A percentile compares a stretch with the other conserved stretches of the same genome.
These are phyloP conservation scores for Volvox reticuliferus DNA, from an alignment of 139 green algal genomes.

Conservation along the genomic window DNA sequence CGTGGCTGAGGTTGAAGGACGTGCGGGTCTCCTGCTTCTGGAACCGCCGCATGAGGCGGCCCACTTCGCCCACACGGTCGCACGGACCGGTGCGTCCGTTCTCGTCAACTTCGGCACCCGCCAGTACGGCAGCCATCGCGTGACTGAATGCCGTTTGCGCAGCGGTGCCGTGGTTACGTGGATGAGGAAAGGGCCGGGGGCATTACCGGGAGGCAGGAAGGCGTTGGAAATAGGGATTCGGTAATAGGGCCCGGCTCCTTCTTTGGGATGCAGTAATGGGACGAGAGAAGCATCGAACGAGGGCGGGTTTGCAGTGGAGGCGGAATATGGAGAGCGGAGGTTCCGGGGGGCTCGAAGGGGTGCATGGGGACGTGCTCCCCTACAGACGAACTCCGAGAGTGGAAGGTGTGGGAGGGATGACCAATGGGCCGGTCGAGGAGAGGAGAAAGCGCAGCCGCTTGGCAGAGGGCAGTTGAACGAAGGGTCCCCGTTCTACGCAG, in stretches of 20 bases:
- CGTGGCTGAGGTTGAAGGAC: constrained; percentile 50
- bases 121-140: constrained; percentile 11
- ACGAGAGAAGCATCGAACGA: too few relatives aligned
- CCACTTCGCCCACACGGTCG: constrained; percentile 53
- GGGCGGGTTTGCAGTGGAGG: too few relatives aligned
- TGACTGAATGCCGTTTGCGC: not conserved
- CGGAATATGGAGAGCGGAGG: too few relatives aligned
- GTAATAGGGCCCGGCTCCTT: not conserved
- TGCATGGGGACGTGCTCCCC: too few relatives aligned
- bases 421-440: too few relatives aligned
- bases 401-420: too few relatives aligned
- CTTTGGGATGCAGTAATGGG: too few relatives aligned
- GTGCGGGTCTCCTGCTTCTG: constrained; percentile 16
- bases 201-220: not conserved
- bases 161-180: not conserved
- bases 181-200: not conserved
- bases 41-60: constrained; percentile 51
- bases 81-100: constrained; percentile 21
- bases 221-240: not conserved
- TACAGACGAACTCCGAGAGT: too few relatives aligned
- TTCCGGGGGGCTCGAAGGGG: too few relatives aligned
- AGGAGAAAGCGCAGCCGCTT: too few relatives aligned
- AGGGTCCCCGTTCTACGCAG: too few relatives aligned
- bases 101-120: not conserved
- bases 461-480: too few relatives aligned